Base-by-base conservation (phyloP, 1,284 basidiomycete species). In the Entoloma clypeatum region DNA sequence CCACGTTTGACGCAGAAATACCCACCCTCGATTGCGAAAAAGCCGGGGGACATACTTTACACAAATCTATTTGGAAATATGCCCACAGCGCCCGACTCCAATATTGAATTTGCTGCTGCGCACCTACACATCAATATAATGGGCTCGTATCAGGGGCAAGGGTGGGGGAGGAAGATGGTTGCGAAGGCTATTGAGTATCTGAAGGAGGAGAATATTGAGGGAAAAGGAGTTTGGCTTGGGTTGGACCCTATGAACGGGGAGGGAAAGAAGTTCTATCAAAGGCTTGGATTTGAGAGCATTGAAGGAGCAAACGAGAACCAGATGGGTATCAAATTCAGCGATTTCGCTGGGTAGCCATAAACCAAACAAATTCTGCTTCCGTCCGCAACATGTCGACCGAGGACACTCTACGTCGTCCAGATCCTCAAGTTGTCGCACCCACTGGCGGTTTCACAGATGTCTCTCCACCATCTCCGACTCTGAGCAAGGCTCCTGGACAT, bases 91-190 rank as follows among this genome's bases (percentile, higher is more conserved):
- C 54, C 68, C 5, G 69, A 73, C 7, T 64, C 68, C 11, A 72
- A 68, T 43, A 61, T 81, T 39, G 61, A 64, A 8, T 79, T 77
- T 53, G 74, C 79, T 10, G 71, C 75, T 8, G 81, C 79, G 7
- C 81, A 84, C 59, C 52, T 85, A 53, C 82, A 85, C 55, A 80
- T 85, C 57, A 68, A 86, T 51, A 73, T 85, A 39, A 54, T 85
- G 43, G 69, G 75, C 11, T 64, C 63, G 39, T 75, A 78, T 57
- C 80, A 80, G 58, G 63, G 72, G 36, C 67, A 74, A 45, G 81
- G 81, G 13, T 83, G 76, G 75, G 83, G 81, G 3, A 64, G 69
- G 45, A 73, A 64, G 56, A 56, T 86, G 47, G 75, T 85, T 43
- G 66, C 59, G 30, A 59, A 52, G 19, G 78, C 74, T 8, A 67